phyloP scores from a whole-genome alignment of 805 yeast genomes.

The Saccharomyces eubayanus region DNA sequence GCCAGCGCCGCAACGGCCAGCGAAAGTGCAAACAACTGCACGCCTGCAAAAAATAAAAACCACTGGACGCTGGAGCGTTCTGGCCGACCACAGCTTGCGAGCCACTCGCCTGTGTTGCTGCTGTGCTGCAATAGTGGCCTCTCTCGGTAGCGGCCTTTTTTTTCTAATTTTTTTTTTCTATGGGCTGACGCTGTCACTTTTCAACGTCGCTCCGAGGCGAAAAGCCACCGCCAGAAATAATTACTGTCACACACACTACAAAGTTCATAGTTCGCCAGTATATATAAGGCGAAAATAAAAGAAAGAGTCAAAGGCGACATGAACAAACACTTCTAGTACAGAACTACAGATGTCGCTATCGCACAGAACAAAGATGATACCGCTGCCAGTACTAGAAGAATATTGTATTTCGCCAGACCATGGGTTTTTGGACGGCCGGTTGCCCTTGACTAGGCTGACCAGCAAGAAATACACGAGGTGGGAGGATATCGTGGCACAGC shows the following conservation, averaged over 20 bases:
- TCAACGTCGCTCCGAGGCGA: neutral
- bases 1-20: too few species aligned
- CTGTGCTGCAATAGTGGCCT: neutral
- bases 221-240: neutral
- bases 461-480: slow-evolving; percentile 61
- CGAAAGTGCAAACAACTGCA: too few species aligned
- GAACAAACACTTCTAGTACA: neutral
- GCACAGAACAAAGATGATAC: slow-evolving; percentile 8
- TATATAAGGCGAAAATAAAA: neutral
- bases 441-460: slow-evolving; percentile 56
- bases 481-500: slow-evolving; percentile 58
- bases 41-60: neutral
- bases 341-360: neutral
- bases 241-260: neutral
- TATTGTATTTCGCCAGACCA: slow-evolving; percentile 62
- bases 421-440: slow-evolving; percentile 70
- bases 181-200: neutral
- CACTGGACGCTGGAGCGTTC: neutral
- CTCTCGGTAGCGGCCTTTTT: neutral
- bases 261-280: neutral
- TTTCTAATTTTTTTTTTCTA: neutral
- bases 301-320: neutral
- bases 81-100: neutral
- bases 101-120: neutral
- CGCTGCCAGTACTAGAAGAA: slow-evolving; percentile 46